Conservation (phyloP, 2,329 filamentous ascomycete species). For the Aaosphaeria arxii region DNA sequence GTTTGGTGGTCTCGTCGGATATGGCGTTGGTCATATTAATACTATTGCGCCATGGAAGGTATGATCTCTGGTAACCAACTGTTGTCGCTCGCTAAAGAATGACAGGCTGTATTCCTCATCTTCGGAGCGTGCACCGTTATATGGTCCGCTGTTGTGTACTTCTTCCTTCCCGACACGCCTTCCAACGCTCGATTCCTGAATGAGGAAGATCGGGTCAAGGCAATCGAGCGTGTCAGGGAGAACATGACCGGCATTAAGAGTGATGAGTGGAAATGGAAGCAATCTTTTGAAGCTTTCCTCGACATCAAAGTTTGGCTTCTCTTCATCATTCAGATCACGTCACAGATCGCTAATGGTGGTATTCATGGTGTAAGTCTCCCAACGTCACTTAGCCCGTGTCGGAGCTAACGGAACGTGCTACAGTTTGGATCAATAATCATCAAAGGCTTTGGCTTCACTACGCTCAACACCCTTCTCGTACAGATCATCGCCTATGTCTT, state of each 20-base stretch:
- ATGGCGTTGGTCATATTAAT: slow-evolving; percentile 1
- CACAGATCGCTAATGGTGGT: slow-evolving; percentile 5
- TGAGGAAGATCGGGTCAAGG: slow-evolving; percentile 22
- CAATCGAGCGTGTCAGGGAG: slow-evolving; percentile 20
- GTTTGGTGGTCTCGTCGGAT: slow-evolving; percentile 3
- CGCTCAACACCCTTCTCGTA: slow-evolving; percentile 5
- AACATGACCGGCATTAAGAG: slow-evolving; percentile 9
- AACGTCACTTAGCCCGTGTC: neutral
- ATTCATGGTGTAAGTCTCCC: neutral
- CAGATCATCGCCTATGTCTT: slow-evolving; percentile 14
- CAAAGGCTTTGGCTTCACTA: slow-evolving; percentile 5
- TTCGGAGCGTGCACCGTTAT: slow-evolving; percentile 9
- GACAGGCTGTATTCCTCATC: slow-evolving; percentile 7
- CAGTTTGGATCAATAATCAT: slow-evolving; percentile 6
- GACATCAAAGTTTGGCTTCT: slow-evolving; percentile 6
- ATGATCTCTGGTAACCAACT: neutral
- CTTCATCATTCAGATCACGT: slow-evolving; percentile 3
- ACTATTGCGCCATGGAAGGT: neutral
- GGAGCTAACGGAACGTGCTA: neutral
- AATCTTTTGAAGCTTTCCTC: slow-evolving; percentile 38
- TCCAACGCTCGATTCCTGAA: slow-evolving; percentile 1
- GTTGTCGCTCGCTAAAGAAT: neutral
- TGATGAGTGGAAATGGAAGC: slow-evolving; percentile 33
- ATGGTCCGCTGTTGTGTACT: slow-evolving; percentile 19
- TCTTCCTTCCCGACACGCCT: slow-evolving; percentile 1